Conservation (phyloP, 2,329 filamentous ascomycete genomes). For the Graphilbum sp. region DNA sequence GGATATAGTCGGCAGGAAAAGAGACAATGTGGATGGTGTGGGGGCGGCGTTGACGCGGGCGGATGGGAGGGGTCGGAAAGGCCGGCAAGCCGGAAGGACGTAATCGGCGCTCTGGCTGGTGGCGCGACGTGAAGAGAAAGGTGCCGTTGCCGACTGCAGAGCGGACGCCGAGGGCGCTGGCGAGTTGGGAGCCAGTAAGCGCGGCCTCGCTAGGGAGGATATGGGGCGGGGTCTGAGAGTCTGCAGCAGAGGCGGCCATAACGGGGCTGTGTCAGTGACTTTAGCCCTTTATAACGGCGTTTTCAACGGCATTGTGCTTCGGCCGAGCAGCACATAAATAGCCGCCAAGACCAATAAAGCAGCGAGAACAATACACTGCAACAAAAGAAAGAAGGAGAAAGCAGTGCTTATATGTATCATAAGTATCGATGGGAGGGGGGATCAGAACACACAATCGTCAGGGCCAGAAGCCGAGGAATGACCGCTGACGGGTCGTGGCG, state of each 20-base stretch:
- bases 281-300: too few relatives aligned
- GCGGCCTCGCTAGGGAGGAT: too few relatives aligned
- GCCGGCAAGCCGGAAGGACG: slow-evolving; percentile 10
- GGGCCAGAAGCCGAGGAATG: not conserved
- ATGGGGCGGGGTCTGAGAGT: too few relatives aligned
- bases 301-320: too few relatives aligned
- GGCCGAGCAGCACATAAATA: too few relatives aligned
- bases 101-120: slow-evolving; percentile 8
- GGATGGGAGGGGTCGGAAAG: slow-evolving; percentile 26
- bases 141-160: slow-evolving; percentile 11
- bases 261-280: too few relatives aligned
- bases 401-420: too few relatives aligned
- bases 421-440: not conserved
- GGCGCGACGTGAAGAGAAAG: slow-evolving; percentile 14
- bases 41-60: slow-evolving; percentile 32
- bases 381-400: too few relatives aligned
- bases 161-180: slow-evolving; percentile 8
- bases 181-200: too few relatives aligned
- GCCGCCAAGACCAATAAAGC: too few relatives aligned
- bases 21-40: slow-evolving; percentile 39
- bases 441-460: not conserved
- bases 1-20: slow-evolving; percentile 25
- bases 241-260: too few relatives aligned
- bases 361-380: too few relatives aligned
- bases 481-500: not conserved